Conservation (phyloP, 2,329 filamentous ascomycete genomes). For the Xylariaceae sp. region DNA sequence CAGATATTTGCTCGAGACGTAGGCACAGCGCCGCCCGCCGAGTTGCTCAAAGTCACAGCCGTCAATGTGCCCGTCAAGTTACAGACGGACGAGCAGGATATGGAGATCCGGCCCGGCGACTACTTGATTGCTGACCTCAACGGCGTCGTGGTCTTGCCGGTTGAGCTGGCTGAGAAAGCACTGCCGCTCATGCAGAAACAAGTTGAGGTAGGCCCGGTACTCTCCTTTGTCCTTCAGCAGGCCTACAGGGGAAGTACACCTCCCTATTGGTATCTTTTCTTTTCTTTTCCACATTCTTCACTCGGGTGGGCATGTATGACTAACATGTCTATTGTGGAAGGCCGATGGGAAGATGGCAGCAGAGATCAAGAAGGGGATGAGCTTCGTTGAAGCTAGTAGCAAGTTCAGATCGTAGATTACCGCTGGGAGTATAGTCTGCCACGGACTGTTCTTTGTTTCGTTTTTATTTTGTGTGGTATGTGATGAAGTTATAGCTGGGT, state of each 20-base stretch:
- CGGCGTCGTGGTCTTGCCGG: slow-evolving; percentile 52
- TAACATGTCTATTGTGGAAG: slow-evolving; percentile 6
- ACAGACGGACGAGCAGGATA: slow-evolving; percentile 46
- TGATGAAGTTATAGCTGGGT: too few relatives aligned
- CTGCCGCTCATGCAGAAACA: slow-evolving; percentile 49
- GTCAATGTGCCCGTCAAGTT: slow-evolving; percentile 50
- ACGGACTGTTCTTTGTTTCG: too few relatives aligned
- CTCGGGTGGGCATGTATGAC: background rate
- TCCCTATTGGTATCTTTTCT: too few relatives aligned
- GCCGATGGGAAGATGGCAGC: slow-evolving; percentile 51
- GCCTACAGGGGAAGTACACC: too few relatives aligned
- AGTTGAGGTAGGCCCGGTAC: slow-evolving; percentile 36
- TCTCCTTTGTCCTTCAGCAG: background rate
- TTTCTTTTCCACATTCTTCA: background rate
- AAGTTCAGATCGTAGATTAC: slow-evolving; percentile 42
- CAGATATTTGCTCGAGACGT: slow-evolving; percentile 52
- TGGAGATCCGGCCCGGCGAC: slow-evolving; percentile 49
- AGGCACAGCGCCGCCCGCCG: slow-evolving; percentile 51
- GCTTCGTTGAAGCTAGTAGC: slow-evolving; percentile 51
- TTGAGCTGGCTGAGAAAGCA: slow-evolving; percentile 46
- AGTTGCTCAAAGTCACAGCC: slow-evolving; percentile 49
- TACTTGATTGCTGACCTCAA: slow-evolving; percentile 54
- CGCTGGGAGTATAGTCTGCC: too few relatives aligned
- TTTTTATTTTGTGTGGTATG: too few relatives aligned
- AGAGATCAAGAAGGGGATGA: slow-evolving; percentile 49